Evolutionary conservation across 495 filamentous ascomycete genomes (phyloP), one percentile per base, ranked within the genome.

Genomic region (Neurospora sp.): DNA sequence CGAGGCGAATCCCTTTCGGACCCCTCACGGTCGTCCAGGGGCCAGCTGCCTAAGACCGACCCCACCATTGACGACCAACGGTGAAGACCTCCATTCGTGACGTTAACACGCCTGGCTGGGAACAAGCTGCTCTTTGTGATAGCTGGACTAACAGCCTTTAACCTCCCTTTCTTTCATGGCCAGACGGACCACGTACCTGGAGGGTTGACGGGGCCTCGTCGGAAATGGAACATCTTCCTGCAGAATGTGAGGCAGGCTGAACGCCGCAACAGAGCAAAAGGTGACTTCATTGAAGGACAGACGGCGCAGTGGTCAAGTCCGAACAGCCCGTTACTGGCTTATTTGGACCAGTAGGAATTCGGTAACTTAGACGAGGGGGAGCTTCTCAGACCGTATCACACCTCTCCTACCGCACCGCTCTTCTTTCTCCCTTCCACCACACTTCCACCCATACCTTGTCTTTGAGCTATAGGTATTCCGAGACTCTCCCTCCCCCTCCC

Each of bases 231-330:
- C 16, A 61, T 61, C 53, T 31, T 61, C 53, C 6, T 61, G 53
- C 53, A 61, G 53, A 61, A 61, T 61, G 53, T 61, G 53, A 18
- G 47, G 39, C 53, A 45, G 69, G 20, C 45, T 65, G 22, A 38
- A 68, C 61, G 35, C 39, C 22, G 71, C 70, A 59, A 41, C 70
- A 59, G 31, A 65, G 70, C 72, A 71, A 69, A 71, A 39, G 61
- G 76, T 76, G 76, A 76, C 74, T 75, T 77, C 76, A 77, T 77
- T 73, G 69, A 61, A 61, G 22, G 53, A 45, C 40, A 38, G 59
- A 39, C n/a, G 42, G 73, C 73, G 45, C 53, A 61, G 53, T 61
- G 22, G 12, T 61, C 27, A 61, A 61, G 53, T 35, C 53, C 27
- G 53, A 61, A 61, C 27, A 61, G 27, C 20, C 10, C 47, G 47